Base-by-base conservation (phyloP, 2,329 filamentous ascomycete species). In the Aspergillus ustus region DNA sequence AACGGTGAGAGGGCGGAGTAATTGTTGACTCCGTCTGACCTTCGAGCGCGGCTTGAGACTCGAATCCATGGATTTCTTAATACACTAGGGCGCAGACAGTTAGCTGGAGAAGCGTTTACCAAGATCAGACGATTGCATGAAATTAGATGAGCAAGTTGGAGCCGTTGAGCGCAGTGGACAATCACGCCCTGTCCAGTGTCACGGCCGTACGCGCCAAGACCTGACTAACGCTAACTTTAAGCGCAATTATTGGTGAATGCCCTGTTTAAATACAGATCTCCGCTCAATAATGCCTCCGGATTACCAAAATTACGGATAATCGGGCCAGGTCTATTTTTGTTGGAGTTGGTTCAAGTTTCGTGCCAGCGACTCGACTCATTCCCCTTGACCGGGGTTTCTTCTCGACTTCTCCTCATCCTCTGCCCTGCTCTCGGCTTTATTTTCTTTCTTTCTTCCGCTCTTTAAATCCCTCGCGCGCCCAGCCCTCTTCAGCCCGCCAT, bases 401-500 rank as follows among this genome's bases (percentile, higher is more conserved):
- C 17, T 43, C 52, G 40, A 29, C 52, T 45, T 48, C 40, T 34
- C 31, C 28, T 46, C 19, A 4, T 19, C 19, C 52, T 34, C 19
- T 25, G 25, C n/a, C 11, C 43, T 20, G 11, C 11, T 55, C 19
- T 55, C 43, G n/a, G 52, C 8, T 17, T 46, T 44, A 20, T 31
- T 55, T 52, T 55, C 37, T 29, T 46, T 46, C 28, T 43, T 7
- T 34, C 43, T 46, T 46, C 28, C 28, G 43, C 43, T 55, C n/a
- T 11, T 34, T 46, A 31, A 44, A 19, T 20, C 43, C 28, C 37
- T 20, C n/a, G 20, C 43, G 22, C 17, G 5, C 55, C 45, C 17
- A 22, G 34, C 40, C 37, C 29, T 49, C 11, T 29, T n/a, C 55
- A 40, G 55, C 55, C 34, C 50, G 48, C 49, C 25, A 57, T 52